These are phyloP conservation scores for Naganishia sp. DNA, from an alignment of 1,284 basidiomycete genomes.

Conservation along the genomic window DNA sequence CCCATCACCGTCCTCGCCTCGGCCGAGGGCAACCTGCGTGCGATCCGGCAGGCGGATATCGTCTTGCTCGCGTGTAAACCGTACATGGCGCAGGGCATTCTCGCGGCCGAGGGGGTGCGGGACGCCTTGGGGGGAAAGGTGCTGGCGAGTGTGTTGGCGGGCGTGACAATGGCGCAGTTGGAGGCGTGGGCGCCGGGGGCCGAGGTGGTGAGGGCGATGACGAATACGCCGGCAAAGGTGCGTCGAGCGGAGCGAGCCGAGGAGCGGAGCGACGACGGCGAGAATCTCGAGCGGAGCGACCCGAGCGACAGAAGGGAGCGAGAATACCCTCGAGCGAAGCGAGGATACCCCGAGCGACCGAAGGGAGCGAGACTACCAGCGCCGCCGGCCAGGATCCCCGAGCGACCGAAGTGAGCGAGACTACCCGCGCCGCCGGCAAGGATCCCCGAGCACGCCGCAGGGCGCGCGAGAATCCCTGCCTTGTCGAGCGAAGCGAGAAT, in stretches of 20 bases:
- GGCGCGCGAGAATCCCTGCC: too few relatives aligned
- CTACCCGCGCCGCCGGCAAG: too few relatives aligned
- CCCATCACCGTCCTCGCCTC: constrained; percentile 69
- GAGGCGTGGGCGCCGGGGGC: constrained; percentile 63
- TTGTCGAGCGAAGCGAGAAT: too few relatives aligned
- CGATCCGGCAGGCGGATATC: constrained; percentile 76
- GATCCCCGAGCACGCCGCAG: too few relatives aligned
- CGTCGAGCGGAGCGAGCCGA: constrained; percentile 35
- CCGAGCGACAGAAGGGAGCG: neutral
- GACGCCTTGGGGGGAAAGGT: constrained; percentile 87
- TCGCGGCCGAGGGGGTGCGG: constrained; percentile 75
- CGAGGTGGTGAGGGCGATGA: constrained; percentile 86
- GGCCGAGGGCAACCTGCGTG: constrained; percentile 65
- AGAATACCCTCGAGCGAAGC: neutral
- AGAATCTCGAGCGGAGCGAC: neutral
- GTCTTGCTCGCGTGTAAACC: constrained; percentile 92
- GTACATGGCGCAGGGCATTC: constrained; percentile 75
- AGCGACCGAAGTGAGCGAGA: too few relatives aligned
- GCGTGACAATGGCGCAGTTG: constrained; percentile 84
- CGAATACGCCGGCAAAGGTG: constrained; percentile 96
- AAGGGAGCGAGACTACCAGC: too few relatives aligned
- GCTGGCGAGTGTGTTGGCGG: constrained; percentile 93
- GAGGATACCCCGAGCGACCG: too few relatives aligned
- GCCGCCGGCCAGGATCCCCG: too few relatives aligned
- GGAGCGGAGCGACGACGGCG: too few relatives aligned